Percentiles rank a stretch among this genome's conserved stretches.
These are phyloP conservation scores for Talaromyces trachyspermus DNA, from an alignment of 495 filamentous ascomycete genomes.

Conservation along the genomic window DNA sequence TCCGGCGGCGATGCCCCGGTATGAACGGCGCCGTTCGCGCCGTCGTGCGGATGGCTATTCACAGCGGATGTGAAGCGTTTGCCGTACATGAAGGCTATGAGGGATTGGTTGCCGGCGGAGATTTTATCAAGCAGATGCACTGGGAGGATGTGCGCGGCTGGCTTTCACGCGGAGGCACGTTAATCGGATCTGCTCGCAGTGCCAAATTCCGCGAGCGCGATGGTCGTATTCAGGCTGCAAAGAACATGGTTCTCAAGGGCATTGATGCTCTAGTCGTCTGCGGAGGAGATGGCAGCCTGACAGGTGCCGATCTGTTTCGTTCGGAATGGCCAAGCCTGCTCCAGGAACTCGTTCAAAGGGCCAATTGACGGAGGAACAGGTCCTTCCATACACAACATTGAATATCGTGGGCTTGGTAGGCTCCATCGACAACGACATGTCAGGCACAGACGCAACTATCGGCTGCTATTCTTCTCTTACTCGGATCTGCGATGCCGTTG, in stretches of 20 bases:
- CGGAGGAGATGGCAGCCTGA: slow-evolving; percentile 95
- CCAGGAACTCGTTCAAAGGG: slow-evolving; percentile 68
- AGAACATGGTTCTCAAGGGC: slow-evolving; percentile 85
- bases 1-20: slow-evolving; percentile 92
- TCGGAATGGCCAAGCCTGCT: slow-evolving; percentile 84
- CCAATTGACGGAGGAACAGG: slow-evolving; percentile 61
- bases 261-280: slow-evolving; percentile 96
- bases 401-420: slow-evolving; percentile 97
- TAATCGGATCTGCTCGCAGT: slow-evolving; percentile 93
- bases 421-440: slow-evolving; percentile 98
- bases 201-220: slow-evolving; percentile 79
- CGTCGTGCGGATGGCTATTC: slow-evolving; percentile 86
- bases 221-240: slow-evolving; percentile 76
- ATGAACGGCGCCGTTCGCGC: slow-evolving; percentile 96
- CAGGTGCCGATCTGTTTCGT: slow-evolving; percentile 90
- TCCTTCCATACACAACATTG: slow-evolving; percentile 65
- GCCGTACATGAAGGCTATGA: slow-evolving; percentile 95
- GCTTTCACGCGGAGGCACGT: slow-evolving; percentile 88
- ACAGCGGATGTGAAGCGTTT: slow-evolving; percentile 78
- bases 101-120: slow-evolving; percentile 82
- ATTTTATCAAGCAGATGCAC: slow-evolving; percentile 75
- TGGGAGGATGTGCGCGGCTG: slow-evolving; percentile 97
- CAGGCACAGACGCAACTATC: slow-evolving; percentile 94
- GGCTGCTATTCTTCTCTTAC: slow-evolving; percentile 90
- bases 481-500: slow-evolving; percentile 88